Conservation (phyloP, 1,284 basidiomycete genomes). For the Sphaerobolus stellatus region DNA sequence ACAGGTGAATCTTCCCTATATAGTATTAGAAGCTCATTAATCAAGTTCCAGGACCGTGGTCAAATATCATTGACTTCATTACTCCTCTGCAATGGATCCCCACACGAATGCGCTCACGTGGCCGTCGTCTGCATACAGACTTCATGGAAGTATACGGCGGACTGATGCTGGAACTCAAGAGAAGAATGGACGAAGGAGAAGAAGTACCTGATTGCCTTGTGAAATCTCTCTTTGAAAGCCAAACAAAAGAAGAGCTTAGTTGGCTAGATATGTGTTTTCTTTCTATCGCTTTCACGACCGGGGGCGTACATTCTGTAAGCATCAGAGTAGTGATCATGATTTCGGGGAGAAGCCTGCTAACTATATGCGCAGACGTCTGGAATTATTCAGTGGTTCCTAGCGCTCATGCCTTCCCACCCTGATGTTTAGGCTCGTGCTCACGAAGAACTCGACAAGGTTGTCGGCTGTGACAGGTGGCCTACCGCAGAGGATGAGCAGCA, state of each 20-base stretch:
- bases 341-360: too few relatives aligned
- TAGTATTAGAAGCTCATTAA: constrained; percentile 22
- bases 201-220: constrained; percentile 40
- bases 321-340: background rate
- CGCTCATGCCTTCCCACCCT: constrained; percentile 32
- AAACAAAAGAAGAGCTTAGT: constrained; percentile 37
- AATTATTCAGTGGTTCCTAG: constrained; percentile 17
- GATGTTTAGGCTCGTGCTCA: constrained; percentile 32
- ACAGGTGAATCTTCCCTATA: background rate
- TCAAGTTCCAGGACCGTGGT: constrained; percentile 34
- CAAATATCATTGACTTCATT: constrained; percentile 43
- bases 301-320: constrained; percentile 42
- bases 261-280: constrained; percentile 40
- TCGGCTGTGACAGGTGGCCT: constrained; percentile 34
- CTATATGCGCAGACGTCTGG: constrained; percentile 1
- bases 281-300: constrained; percentile 40
- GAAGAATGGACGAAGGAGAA: constrained; percentile 32
- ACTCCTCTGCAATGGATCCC: constrained; percentile 38
- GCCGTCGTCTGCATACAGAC: constrained; percentile 33
- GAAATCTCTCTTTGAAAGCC: constrained; percentile 36
- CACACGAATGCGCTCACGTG: constrained; percentile 31
- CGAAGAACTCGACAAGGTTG: constrained; percentile 34
- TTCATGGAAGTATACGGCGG: constrained; percentile 38
- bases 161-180: constrained; percentile 36
- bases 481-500: constrained; percentile 32